A percentile compares a stretch with the other conserved stretches of the same genome.
Conservation (phyloP, 1,139 yeast species). For the Kodamaea alishanica region DNA sequence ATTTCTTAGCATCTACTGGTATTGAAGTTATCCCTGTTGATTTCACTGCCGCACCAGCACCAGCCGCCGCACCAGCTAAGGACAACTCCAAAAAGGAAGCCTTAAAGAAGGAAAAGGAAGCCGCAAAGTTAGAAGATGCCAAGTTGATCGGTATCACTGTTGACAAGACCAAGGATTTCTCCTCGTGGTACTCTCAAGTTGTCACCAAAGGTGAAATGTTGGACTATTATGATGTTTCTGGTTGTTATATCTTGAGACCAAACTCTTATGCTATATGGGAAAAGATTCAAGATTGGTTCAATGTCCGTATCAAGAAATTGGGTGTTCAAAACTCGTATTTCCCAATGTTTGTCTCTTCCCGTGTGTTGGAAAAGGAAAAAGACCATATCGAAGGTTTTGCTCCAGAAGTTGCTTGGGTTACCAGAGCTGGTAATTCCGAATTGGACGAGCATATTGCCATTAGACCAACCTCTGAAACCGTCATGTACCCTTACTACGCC, state of each 20-base stretch:
- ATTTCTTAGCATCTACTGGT: conserved; percentile 54
- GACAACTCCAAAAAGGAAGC: conserved; percentile 25
- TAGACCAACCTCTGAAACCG: conserved; percentile 99
- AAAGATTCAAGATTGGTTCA: conserved; percentile 83
- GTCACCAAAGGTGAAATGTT: conserved; percentile 96
- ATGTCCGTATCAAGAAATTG: conserved; percentile 70
- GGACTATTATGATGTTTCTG: conserved; percentile 97
- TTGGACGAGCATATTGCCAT: conserved; percentile 98
- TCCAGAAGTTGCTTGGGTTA: conserved; percentile 99
- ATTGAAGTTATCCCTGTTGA: conserved; percentile 57
- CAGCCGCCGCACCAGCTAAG: conserved; percentile 30
- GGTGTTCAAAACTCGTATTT: conserved; percentile 95
- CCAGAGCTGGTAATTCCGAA: conserved; percentile 90
- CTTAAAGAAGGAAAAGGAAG: conserved; percentile 32
- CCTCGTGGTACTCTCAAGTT: conserved; percentile 97
- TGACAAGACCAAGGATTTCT: conserved; percentile 86
- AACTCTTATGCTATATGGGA: conserved; percentile 96
- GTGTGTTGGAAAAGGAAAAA: conserved; percentile 93
- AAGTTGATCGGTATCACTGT: conserved; percentile 95
- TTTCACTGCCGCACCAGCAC: conserved; percentile 47
- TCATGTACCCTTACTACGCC: conserved; percentile 98
- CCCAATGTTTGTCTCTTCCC: conserved; percentile 96
- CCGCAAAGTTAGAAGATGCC: conserved; percentile 76
- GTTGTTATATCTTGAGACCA: conserved; percentile 97
- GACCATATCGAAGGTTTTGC: conserved; percentile 99